Conservation (phyloP, 2,329 filamentous ascomycete genomes). For the Cyphellophora europaea region DNA sequence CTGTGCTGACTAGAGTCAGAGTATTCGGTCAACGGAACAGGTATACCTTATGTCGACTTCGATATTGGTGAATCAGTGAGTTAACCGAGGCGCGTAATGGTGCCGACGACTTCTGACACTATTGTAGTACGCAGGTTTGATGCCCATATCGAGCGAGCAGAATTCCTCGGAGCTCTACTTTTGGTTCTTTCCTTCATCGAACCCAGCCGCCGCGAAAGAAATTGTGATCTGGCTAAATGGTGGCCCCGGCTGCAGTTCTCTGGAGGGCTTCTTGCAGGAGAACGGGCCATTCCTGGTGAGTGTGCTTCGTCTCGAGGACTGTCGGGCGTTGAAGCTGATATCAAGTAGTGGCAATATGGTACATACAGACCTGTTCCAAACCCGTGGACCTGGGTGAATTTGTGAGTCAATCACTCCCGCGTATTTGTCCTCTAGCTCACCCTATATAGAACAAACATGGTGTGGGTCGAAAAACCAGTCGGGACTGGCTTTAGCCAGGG, state of each 20-base stretch:
- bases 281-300: conserved; percentile 27
- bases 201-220: conserved; percentile 34
- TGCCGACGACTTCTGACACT: conserved; percentile 18
- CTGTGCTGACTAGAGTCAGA: conserved; percentile 29
- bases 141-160: conserved; percentile 42
- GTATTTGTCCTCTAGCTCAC: too few species aligned
- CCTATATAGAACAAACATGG: conserved; percentile 70
- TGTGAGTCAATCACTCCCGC: too few species aligned
- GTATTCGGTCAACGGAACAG: conserved; percentile 54
- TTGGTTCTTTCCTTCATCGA: conserved; percentile 40
- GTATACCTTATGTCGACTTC: conserved; percentile 59
- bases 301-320: too few species aligned
- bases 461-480: conserved; percentile 47
- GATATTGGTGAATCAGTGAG: conserved; percentile 39
- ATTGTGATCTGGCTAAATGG: conserved; percentile 60
- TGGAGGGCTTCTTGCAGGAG: conserved; percentile 60
- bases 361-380: conserved; percentile 22
- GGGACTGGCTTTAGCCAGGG: conserved; percentile 62
- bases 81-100: not conserved
- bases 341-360: too few species aligned
- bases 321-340: too few species aligned
- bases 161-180: conserved; percentile 37
- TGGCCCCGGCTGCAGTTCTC: conserved; percentile 90
- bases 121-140: conserved; percentile 38
- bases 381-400: conserved; percentile 60